Evolutionary conservation across 192 early-diverging fungal genomes (phyloP), one percentile per base, ranked within the genome.

Genomic region (Coemansia sp.): DNA sequence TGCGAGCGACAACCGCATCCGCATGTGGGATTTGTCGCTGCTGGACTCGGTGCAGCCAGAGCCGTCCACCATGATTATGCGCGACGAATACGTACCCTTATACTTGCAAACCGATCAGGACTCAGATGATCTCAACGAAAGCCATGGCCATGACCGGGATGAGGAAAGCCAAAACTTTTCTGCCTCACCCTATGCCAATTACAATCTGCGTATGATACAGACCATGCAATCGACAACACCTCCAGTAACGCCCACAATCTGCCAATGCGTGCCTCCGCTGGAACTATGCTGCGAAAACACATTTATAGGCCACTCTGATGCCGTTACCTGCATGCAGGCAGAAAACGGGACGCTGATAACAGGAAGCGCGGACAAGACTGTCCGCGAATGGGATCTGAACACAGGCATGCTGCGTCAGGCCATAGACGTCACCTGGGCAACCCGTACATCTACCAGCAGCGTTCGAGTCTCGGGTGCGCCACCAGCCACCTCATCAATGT

Each of bases 341-440:
- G 29, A 40, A 2, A 63, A 52, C 3, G 56, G 56, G 11, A 67
- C 65, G 38, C 29, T 84, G 31, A 73, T 91, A 16, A 87, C 90
- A 3, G 92, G 90, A 52, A 86, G 89, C 20, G 85, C 88, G 16
- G 92, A 93, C 73, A 81, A 85, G 57, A 92, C 92, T 1, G 87
- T 93, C 61, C 86, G 86, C 60, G 87, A 89, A 56, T 93, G 92
- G 92, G 92, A 93, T 66, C 52, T 93, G 73, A 69, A 75, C 28
- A 89, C 86, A 31, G 88, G 88, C 28, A 69, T 82, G 58, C 75
- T 87, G 81, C 82, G 89, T 25, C 73, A 87, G 11, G 85, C 87
- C 4, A 80, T 93, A 68, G 89, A 90, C 64, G 69, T 93, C 18
- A 63, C 86, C 12, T 93, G 91, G 91, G 86, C 89, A 0, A 86